Evolutionary conservation across 1,139 yeast species (phyloP), one percentile per base, ranked within the genome.

Genomic region (Arxiozyma heterogenica): DNA sequence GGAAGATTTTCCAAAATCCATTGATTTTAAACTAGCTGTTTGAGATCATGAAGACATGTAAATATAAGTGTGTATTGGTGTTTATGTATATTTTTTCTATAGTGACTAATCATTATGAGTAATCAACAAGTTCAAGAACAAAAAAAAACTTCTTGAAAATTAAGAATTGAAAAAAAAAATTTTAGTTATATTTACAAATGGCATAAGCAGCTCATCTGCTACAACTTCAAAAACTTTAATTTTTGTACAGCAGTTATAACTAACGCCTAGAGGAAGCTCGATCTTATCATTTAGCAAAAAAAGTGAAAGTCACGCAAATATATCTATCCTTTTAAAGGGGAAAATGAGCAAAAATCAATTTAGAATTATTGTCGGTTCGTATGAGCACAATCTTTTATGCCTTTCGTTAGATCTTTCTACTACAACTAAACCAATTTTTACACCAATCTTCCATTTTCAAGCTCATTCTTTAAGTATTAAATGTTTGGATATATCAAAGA

Each of bases 361-460:
- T 61, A 77, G 98, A 65, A 82, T 93, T 44, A 79, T 93, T 64
- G 95, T 89, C 11, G 98, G 98, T 23, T 90, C 98, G 0, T 93
- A 94, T 65, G 98, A 94, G 72, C 98, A 94, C 72, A 89, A 90
- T 59, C 72, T 94, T 51, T 73, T 91, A 50, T 90, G 98, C 73
- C 77, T 91, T 21, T 89, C 97, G 1, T 74, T 88, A 48, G 77
- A 83, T 22, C 64, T 89, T 44, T 69, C 71, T 20, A 59, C 61
- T 20, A 39, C 42, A 42, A 66, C 66, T 20, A 69, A 73, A 20
- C 85, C 91, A 1, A 77, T 86, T 5, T 93, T 94, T 73, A 91
- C 89, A 50, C 96, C 98, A 1, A 82, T 94, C 48, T 93, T 93
- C 76, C 98, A 93, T 69, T 93, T 93, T 71, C 89, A 93, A 62